Evolutionary conservation across 352 stramenopile genomes (phyloP).

Genomic region (Globisporangium abappressorium): DNA sequence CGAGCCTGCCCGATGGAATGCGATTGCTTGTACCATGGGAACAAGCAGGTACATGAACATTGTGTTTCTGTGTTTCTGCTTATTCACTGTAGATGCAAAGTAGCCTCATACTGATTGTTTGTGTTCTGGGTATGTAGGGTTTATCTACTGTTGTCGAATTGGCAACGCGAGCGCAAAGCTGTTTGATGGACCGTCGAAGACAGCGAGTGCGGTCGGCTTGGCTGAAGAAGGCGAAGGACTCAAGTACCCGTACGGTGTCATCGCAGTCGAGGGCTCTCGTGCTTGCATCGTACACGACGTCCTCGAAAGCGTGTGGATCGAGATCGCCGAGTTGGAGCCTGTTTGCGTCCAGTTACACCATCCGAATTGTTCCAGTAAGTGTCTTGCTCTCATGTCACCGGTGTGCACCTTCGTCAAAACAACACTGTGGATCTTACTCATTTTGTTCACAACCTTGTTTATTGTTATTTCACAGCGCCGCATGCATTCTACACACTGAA

Average conservation of each 20-base stretch:
- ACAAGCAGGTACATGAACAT: constrained; percentile 20
- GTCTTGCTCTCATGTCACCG: neutral
- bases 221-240: constrained; percentile 33
- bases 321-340: constrained; percentile 37
- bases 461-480: constrained; percentile 18
- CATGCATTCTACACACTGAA: constrained; percentile 66
- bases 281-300: constrained; percentile 45
- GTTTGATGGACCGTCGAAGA: constrained; percentile 32
- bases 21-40: constrained; percentile 53
- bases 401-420: constrained; percentile 3
- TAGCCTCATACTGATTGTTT: neutral
- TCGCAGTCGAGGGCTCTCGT: constrained; percentile 26
- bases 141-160: constrained; percentile 44
- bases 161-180: constrained; percentile 28
- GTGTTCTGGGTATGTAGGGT: constrained; percentile 17
- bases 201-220: constrained; percentile 28
- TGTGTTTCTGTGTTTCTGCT: neutral
- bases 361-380: constrained; percentile 44
- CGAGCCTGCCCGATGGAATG: constrained; percentile 38
- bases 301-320: constrained; percentile 50
- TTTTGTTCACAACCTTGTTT: neutral
- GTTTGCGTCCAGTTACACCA: constrained; percentile 48
- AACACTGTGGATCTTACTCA: constrained; percentile 13
- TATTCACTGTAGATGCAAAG: neutral
- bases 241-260: constrained; percentile 41